Conservation (phyloP, 2,329 filamentous ascomycete species). For the Endocalyx cinctus region DNA sequence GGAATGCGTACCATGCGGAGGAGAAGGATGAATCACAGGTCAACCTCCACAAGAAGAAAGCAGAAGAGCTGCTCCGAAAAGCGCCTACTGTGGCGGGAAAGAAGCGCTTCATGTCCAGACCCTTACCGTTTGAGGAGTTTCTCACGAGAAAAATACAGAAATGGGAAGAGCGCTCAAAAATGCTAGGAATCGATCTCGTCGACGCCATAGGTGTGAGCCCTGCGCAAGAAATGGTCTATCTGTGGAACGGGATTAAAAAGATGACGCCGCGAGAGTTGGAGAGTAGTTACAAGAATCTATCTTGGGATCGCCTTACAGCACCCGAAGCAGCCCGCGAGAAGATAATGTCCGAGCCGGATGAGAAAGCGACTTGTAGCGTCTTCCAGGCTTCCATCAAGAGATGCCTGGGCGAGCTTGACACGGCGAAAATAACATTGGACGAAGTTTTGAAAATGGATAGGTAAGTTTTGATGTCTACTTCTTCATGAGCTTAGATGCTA, state of each 20-base stretch:
- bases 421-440: conserved; percentile 62
- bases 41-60: conserved; percentile 53
- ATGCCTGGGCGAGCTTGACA: conserved; percentile 54
- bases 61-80: conserved; percentile 66
- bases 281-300: conserved; percentile 56
- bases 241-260: conserved; percentile 86
- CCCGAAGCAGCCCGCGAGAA: conserved; percentile 34
- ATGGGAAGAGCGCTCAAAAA: conserved; percentile 75
- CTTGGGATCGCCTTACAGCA: conserved; percentile 59
- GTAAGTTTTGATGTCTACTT: conserved; percentile 31
- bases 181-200: conserved; percentile 61
- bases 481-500: neutral
- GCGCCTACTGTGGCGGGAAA: conserved; percentile 72
- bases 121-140: conserved; percentile 86
- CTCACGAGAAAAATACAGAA: conserved; percentile 79
- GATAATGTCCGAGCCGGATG: conserved; percentile 51
- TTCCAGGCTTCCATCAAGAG: conserved; percentile 63
- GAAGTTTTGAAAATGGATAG: conserved; percentile 62
- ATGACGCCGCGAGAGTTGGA: conserved; percentile 66
- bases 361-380: conserved; percentile 61
- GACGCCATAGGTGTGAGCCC: conserved; percentile 81
- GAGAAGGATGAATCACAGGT: conserved; percentile 39
- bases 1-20: conserved; percentile 47
- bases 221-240: conserved; percentile 83
- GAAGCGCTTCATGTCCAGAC: conserved; percentile 84